These are phyloP conservation scores for Saturnispora galanensis DNA, from an alignment of 805 yeast species.

Conservation along the genomic window DNA sequence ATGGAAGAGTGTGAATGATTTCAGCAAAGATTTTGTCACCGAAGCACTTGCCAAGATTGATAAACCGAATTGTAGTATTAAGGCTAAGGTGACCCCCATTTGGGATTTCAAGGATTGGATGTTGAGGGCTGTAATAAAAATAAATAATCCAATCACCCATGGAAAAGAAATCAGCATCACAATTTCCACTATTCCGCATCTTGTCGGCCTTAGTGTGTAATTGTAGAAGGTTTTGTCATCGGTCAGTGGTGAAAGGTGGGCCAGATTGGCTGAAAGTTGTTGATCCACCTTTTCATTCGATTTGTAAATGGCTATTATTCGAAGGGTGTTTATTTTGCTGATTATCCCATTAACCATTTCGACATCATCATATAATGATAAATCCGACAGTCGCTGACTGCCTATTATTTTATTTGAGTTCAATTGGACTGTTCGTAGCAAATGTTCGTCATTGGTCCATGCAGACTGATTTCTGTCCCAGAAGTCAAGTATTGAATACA, in stretches of 20 bases:
- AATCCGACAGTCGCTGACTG: conserved; percentile 17
- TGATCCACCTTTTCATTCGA: background rate
- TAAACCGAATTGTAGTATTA: conserved; percentile 30
- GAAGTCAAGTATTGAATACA: conserved; percentile 32
- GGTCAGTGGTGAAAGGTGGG: background rate
- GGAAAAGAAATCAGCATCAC: conserved; percentile 8
- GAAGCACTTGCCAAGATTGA: conserved; percentile 36
- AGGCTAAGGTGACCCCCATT: conserved; percentile 36
- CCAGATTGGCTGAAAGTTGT: background rate
- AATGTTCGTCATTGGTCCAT: conserved; percentile 26
- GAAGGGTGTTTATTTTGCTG: conserved; percentile 11
- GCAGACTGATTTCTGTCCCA: conserved; percentile 31
- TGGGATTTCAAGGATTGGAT: conserved; percentile 36
- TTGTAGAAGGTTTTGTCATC: background rate
- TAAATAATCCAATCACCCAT: conserved; percentile 14
- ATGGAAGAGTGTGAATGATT: conserved; percentile 29
- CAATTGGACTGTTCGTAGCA: conserved; percentile 32
- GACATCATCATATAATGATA: conserved; percentile 30
- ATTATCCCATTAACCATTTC: conserved; percentile 35
- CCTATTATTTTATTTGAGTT: conserved; percentile 18
- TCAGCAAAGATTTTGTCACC: conserved; percentile 25
- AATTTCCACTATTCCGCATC: conserved; percentile 3
- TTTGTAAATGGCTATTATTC: conserved; percentile 1
- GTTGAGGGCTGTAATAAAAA: conserved; percentile 31
- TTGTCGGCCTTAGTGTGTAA: background rate